Evolutionary conservation across 106 monocot species (phyloP).

Genomic region (Dendrobium huoshanense): DNA sequence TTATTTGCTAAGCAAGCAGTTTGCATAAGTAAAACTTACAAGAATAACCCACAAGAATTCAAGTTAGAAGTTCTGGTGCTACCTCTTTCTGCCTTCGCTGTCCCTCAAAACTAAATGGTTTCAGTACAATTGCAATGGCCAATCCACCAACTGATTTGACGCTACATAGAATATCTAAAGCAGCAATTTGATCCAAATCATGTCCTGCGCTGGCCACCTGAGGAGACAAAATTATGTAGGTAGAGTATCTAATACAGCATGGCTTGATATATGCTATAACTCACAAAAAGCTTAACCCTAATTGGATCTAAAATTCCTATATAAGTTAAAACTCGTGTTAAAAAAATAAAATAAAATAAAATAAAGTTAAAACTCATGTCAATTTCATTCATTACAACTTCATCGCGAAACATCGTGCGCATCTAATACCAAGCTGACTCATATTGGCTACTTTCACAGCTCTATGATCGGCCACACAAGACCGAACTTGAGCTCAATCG

Average conservation of each 20-base stretch:
- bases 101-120: slow-evolving; percentile 76
- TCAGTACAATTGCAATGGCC: slow-evolving; percentile 57
- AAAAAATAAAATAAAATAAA: no score
- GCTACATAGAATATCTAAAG: slow-evolving; percentile 41
- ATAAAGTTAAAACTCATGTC: no score
- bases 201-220: slow-evolving; percentile 72
- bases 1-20: background rate
- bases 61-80: background rate
- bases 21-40: background rate
- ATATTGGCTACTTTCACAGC: no score
- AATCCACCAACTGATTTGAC: slow-evolving; percentile 59
- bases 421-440: no score
- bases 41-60: background rate
- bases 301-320: background rate
- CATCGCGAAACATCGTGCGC: no score
- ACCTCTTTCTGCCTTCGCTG: slow-evolving; percentile 63
- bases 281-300: background rate
- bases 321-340: background rate
- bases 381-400: no score
- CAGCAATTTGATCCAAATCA: slow-evolving; percentile 49
- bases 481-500: no score
- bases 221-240: background rate
- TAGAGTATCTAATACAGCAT: background rate
- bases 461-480: no score
- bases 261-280: background rate